Evolutionary conservation across 345 rosid species (phyloP).

Genomic region (Eutrema yunnanense): DNA sequence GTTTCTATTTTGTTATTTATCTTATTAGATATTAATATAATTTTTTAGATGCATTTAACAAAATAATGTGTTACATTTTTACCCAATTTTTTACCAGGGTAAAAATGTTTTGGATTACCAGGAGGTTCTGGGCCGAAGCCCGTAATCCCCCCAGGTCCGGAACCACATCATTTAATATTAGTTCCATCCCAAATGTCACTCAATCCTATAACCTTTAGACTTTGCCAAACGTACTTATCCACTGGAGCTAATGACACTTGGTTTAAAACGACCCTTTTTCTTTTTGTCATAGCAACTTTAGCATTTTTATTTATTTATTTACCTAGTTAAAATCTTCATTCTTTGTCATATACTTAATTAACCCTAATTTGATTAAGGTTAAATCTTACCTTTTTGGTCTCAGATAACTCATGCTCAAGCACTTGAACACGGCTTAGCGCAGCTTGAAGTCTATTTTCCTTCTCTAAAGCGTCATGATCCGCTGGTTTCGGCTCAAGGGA

Average conservation of each 20-base stretch:
- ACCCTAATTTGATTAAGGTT: neutral
- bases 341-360: neutral
- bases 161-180: too few relatives aligned
- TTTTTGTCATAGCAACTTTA: neutral
- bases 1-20: too few relatives aligned
- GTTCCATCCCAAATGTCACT: too few relatives aligned
- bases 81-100: neutral
- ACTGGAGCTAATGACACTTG: too few relatives aligned
- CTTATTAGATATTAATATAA: too few relatives aligned
- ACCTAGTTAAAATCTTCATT: neutral
- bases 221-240: too few relatives aligned
- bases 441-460: conserved; percentile 57
- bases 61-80: too few relatives aligned
- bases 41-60: too few relatives aligned
- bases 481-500: conserved; percentile 32
- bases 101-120: too few relatives aligned
- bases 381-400: conserved; percentile 56
- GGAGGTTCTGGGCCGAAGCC: too few relatives aligned
- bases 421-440: conserved; percentile 49
- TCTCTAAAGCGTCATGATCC: conserved; percentile 47
- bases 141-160: too few relatives aligned
- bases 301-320: neutral
- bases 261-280: neutral
- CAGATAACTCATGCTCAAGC: conserved; percentile 58
- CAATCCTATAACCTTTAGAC: too few relatives aligned